Evolutionary conservation across 1,284 basidiomycete genomes (phyloP).

Genomic region (Puccinia hordei): DNA sequence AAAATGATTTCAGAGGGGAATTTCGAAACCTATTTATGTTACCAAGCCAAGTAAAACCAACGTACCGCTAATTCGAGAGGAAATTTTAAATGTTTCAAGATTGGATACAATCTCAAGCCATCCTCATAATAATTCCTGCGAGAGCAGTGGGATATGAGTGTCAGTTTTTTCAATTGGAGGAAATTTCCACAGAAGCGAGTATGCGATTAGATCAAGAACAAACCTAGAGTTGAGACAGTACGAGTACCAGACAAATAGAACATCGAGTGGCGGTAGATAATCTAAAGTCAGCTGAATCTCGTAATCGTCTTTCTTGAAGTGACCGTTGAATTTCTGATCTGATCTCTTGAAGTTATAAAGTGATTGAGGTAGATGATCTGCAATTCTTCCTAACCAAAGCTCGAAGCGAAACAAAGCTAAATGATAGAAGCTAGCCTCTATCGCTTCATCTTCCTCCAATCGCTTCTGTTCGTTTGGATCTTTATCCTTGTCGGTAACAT

Average conservation of each 20-base stretch:
- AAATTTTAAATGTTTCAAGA: conserved; percentile 20
- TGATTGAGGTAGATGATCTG: conserved; percentile 14
- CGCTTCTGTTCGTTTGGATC: not conserved
- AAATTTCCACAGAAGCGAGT: too few relatives aligned
- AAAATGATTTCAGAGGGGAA: not conserved
- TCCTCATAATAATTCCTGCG: conserved; percentile 24
- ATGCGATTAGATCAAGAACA: not conserved
- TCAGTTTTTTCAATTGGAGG: conserved; percentile 12
- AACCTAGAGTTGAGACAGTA: conserved; percentile 53
- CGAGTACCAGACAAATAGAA: conserved; percentile 54
- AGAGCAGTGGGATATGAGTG: not conserved
- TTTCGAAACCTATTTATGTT: not conserved
- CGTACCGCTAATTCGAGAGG: conserved; percentile 14
- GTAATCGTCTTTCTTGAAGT: not conserved
- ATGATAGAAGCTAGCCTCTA: conserved; percentile 17
- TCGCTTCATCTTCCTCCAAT: not conserved
- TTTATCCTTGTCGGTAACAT: not conserved
- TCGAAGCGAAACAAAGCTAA: conserved; percentile 17
- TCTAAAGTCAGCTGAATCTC: conserved; percentile 9
- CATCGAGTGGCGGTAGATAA: conserved; percentile 52
- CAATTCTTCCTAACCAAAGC: conserved; percentile 25
- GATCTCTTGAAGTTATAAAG: not conserved
- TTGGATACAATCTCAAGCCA: conserved; percentile 24
- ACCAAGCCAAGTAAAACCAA: not conserved
- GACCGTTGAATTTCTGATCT: not conserved